Percentiles rank a stretch among this genome's conserved stretches.
Evolutionary conservation across 1,284 basidiomycete species (phyloP).

Genomic region (Ganoderma multipileum): DNA sequence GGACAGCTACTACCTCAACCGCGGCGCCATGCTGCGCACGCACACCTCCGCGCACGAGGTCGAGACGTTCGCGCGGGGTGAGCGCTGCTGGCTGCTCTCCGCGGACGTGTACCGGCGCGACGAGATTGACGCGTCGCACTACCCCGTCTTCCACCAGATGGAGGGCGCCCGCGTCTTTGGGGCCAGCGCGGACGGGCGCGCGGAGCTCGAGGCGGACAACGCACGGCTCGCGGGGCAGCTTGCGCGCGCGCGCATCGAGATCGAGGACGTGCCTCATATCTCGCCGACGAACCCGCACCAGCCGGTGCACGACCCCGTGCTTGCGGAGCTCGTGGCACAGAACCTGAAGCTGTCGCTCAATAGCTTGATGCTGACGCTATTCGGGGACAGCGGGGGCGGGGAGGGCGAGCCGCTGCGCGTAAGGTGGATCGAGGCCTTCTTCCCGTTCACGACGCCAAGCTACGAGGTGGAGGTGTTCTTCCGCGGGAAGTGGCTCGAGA

Average conservation of each 20-base stretch:
- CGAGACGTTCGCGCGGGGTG: constrained; percentile 82
- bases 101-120: constrained; percentile 99
- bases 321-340: constrained; percentile 76
- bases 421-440: constrained; percentile 97
- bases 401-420: constrained; percentile 79
- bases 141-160: constrained; percentile 99
- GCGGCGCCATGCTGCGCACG: constrained; percentile 90
- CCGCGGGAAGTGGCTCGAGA: constrained; percentile 96
- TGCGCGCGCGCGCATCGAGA: constrained; percentile 75
- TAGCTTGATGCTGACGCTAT: constrained; percentile 84
- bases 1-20: constrained; percentile 98
- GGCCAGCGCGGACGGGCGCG: constrained; percentile 57
- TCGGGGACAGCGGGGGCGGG: constrained; percentile 63
- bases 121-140: constrained; percentile 97
- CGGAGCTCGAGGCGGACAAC: constrained; percentile 71
- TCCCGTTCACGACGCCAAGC: constrained; percentile 97
- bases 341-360: constrained; percentile 96
- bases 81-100: constrained; percentile 88
- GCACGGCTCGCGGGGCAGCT: constrained; percentile 67
- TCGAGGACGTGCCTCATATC: constrained; percentile 85
- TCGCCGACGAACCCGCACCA: constrained; percentile 86
- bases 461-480: constrained; percentile 99
- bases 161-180: constrained; percentile 91
- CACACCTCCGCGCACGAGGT: constrained; percentile 99
- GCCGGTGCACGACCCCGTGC: constrained; percentile 71